Evolutionary conservation across 1,139 yeast genomes (phyloP).

Genomic region (Magnusiomyces fungicola): DNA sequence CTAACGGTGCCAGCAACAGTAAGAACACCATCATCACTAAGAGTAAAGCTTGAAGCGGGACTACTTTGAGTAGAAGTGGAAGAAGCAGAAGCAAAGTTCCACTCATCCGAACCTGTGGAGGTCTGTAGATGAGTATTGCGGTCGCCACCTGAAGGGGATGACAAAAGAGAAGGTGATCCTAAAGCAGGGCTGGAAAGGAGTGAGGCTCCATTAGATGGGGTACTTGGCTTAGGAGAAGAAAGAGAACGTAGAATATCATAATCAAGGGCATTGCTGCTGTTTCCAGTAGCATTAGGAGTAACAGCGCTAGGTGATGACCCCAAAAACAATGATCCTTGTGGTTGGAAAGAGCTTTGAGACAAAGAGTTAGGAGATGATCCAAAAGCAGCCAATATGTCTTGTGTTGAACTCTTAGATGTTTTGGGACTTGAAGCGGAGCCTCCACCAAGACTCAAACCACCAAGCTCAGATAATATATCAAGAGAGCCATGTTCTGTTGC

Average conservation of each 20-base stretch:
- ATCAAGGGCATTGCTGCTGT: no score
- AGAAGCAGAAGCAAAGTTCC: slow-evolving; percentile 8
- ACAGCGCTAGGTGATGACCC: background rate
- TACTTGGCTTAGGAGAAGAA: no score
- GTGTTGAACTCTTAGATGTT: background rate
- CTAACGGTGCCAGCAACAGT: slow-evolving; percentile 3
- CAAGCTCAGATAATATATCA: slow-evolving; percentile 66
- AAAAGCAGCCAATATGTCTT: background rate
- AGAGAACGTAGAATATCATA: no score
- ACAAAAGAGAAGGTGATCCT: background rate
- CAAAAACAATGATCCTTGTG: background rate
- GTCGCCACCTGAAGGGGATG: no score
- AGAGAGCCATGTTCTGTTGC: slow-evolving; percentile 27
- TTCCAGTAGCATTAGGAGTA: background rate
- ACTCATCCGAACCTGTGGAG: background rate
- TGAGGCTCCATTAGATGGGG: no score
- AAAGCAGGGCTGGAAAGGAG: no score
- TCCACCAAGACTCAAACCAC: slow-evolving; percentile 47
- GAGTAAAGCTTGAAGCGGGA: background rate
- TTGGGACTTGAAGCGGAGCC: slow-evolving; percentile 15
- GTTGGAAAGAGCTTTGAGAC: no score
- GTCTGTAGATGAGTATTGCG: no score
- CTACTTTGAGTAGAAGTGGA: background rate
- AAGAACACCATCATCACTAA: background rate
- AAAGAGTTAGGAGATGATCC: background rate